Evolutionary conservation across 306 rosid species (phyloP).

Genomic region (Parietaria judaica): DNA sequence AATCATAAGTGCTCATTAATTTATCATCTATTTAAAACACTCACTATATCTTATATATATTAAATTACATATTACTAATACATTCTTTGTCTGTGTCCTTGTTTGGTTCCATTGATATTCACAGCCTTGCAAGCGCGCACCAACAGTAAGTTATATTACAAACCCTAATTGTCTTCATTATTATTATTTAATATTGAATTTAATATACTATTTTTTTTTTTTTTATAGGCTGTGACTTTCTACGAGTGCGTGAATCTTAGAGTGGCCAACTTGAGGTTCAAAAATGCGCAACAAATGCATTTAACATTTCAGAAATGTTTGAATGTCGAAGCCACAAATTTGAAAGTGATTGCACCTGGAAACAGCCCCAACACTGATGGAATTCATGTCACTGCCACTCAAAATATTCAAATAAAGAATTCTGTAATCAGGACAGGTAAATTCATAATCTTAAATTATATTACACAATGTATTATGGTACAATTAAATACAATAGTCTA

Average conservation of each 20-base stretch:
- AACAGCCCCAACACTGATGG: conserved; percentile 92
- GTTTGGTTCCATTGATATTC: conserved; percentile 12
- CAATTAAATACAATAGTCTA: background rate
- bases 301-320: conserved; percentile 33
- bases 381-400: conserved; percentile 56
- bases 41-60: too few species aligned
- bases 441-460: background rate
- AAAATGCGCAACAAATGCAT: conserved; percentile 77
- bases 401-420: conserved; percentile 34
- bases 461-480: too few species aligned
- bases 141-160: conserved; percentile 48
- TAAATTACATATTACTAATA: background rate
- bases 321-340: conserved; percentile 39
- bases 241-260: conserved; percentile 35
- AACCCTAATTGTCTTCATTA: too few species aligned
- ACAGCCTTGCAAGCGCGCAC: conserved; percentile 69
- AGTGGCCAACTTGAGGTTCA: conserved; percentile 32
- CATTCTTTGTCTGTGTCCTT: background rate
- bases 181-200: background rate
- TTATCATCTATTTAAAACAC: too few species aligned
- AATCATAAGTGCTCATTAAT: too few species aligned
- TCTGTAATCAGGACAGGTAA: conserved; percentile 57
- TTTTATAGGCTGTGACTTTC: conserved; percentile 64
- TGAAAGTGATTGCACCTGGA: conserved; percentile 47
- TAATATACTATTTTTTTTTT: background rate